Evolutionary conservation across 257 asterid species (phyloP), one percentile per base, ranked within the genome.

Genomic region (Solanum pennellii): DNA sequence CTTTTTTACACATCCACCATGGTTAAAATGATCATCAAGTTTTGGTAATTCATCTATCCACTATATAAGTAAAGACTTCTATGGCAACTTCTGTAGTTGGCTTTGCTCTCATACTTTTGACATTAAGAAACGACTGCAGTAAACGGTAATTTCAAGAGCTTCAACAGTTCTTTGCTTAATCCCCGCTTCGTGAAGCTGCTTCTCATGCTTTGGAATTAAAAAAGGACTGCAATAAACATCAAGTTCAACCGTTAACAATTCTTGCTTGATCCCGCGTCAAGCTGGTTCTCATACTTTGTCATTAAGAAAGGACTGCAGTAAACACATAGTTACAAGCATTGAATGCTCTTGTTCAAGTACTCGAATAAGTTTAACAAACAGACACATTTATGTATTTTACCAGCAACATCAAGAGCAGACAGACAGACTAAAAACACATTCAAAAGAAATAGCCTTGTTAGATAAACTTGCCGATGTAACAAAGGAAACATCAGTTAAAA

Each of bases 181-280:
- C 59, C 87, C 62, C 29, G 5, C 12, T 15, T 59, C 27, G 39
- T 35, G 33, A 84, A 84, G 60, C 60, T 29, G 41, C 25, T 27
- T 84, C 79, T 84, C 87, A 84, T 20, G 73, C 39, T 60, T 68
- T 79, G 29, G 86, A 41, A 62, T 83, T 83, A 62, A 87, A 66
- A 21, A 87, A 87, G 31, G 89, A 87, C 86, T 79, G 89, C 86
- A 87, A 65, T 27, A 21, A 62, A 39, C 85, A 49, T 56, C 62
- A 49, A 82, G 49, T 29, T 82, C 85, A 80, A 80, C 68, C 27
- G 68, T 80, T 29, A 80, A 80, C 68, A 84, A 21, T 39, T 66
- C 86, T 59, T 62, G 86, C 39, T 83, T 66, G 69, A 66, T 66
- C 27, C 86, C 59, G 10, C 29, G 10, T 33, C 79, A 84, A 84